Evolutionary conservation across 2,329 filamentous ascomycete species (phyloP).

Genomic region (Epichloe elymi): DNA sequence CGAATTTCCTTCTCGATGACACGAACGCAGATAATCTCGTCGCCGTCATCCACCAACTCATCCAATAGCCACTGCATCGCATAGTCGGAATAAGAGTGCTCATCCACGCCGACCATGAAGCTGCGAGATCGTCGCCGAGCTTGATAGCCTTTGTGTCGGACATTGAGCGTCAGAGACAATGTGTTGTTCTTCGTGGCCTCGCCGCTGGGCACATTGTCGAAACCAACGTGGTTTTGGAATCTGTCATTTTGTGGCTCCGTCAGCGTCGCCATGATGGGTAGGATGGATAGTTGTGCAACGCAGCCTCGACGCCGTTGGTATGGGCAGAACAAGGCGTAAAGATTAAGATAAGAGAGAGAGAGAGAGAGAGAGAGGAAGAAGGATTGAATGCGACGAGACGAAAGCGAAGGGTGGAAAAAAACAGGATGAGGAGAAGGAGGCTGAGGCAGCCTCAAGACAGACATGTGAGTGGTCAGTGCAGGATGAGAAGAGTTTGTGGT

Average conservation of each 20-base stretch:
- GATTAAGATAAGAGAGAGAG: neutral
- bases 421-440: neutral
- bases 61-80: conserved; percentile 87
- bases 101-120: conserved; percentile 82
- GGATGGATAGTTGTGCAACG: neutral
- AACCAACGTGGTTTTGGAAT: conserved; percentile 46
- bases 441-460: neutral
- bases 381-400: neutral
- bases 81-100: conserved; percentile 84
- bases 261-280: conserved; percentile 28
- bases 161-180: conserved; percentile 65
- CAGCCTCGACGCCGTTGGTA: neutral
- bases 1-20: conserved; percentile 76
- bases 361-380: neutral
- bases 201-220: conserved; percentile 45
- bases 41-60: conserved; percentile 83
- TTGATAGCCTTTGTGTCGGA: conserved; percentile 77
- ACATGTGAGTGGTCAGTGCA: neutral
- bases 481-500: neutral
- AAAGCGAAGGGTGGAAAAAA: neutral
- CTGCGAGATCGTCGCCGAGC: conserved; percentile 69
- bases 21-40: conserved; percentile 81
- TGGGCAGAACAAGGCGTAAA: neutral
- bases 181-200: conserved; percentile 47
- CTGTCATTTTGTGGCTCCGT: conserved; percentile 31